Evolutionary conservation across 2,329 filamentous ascomycete genomes (phyloP), one percentile per base, ranked within the genome.

Genomic region (Dendrostoma leiphaemia): DNA sequence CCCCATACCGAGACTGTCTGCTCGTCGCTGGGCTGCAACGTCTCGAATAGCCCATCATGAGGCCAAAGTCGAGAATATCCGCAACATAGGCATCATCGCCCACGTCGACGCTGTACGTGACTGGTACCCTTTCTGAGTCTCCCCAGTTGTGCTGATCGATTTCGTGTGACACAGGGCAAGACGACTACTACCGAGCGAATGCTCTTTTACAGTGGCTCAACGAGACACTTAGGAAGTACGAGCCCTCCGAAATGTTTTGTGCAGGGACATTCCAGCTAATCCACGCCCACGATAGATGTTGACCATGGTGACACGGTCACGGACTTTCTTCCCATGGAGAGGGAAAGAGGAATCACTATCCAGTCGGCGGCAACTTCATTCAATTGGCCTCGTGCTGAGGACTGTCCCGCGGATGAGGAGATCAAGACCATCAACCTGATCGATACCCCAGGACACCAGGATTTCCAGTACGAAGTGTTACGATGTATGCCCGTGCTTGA

Each of bases 171-270:
- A 2, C 50, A 84, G 81, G 94, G 94, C 8, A 99, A 99, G 78
- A 99, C 94, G 1, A 97, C 94, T 0, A 99, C 94, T 0, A 97
- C 94, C 3, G 94, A 99, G 83, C 91, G 94, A 55, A 97, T 97
- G 93, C 88, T 99, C 65, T 97, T 91, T 68, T 96, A 97, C 66
- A 95, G 91, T 68, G 93, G 94, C 46, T 86, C 92, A 59, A 96
- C 92, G 9, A 81, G 90, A 61, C 81, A 92, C 69, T 85, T 97
- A 65, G 94, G 94, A 74, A 81, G 81, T 82, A 65, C 45, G 78
- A 69, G 4, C 26, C 32, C 37, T 13, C 9, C 7, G 13, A 31
- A 9, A 17, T 21, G 6, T n/a, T 23, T 31, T 12, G 23, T n/a
- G 29, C 23, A 12, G 28, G 3, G 17, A 23, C 2, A 9, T 4